Conservation (phyloP, 2,329 filamentous ascomycete genomes). For the Coniosporium tulheliwenetii region DNA sequence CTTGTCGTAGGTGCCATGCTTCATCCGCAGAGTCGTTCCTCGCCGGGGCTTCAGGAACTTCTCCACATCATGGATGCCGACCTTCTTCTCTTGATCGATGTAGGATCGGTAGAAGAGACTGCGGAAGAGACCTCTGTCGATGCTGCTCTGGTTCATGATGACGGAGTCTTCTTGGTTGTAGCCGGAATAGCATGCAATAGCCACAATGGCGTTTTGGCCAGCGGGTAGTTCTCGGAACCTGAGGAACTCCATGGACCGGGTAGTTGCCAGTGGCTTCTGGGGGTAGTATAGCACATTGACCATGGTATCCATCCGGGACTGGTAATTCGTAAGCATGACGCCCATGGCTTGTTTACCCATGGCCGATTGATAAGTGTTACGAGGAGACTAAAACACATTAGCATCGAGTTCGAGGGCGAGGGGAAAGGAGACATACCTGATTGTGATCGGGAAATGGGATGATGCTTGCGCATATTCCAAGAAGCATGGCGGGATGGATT, state of each 20-base stretch:
- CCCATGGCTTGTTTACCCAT: conserved; percentile 99
- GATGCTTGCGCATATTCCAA: conserved; percentile 96
- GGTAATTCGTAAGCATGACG: conserved; percentile 94
- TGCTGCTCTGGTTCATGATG: conserved; percentile 99
- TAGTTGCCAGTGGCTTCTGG: conserved; percentile 92
- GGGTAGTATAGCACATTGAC: conserved; percentile 98
- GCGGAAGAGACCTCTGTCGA: conserved; percentile 91
- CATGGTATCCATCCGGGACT: conserved; percentile 98
- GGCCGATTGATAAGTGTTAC: conserved; percentile 98
- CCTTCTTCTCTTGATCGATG: conserved; percentile 90
- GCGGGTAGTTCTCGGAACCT: conserved; percentile 96
- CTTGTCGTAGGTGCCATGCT: conserved; percentile 60
- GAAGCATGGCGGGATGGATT: conserved; percentile 97
- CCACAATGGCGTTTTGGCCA: conserved; percentile 95
- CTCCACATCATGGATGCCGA: conserved; percentile 86
- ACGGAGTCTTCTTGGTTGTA: conserved; percentile 99
- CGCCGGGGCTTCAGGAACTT: conserved; percentile 90
- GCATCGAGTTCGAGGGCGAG: not conserved
- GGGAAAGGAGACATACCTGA: conserved; percentile 24
- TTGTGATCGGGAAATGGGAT: conserved; percentile 99
- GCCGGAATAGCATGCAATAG: conserved; percentile 91
- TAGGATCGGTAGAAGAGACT: conserved; percentile 97
- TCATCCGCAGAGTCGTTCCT: conserved; percentile 74
- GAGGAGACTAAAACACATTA: conserved; percentile 43
- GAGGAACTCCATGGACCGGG: conserved; percentile 94